These are phyloP conservation scores for Aspergillus biplanus DNA, from an alignment of 495 filamentous ascomycete species.

Conservation along the genomic window DNA sequence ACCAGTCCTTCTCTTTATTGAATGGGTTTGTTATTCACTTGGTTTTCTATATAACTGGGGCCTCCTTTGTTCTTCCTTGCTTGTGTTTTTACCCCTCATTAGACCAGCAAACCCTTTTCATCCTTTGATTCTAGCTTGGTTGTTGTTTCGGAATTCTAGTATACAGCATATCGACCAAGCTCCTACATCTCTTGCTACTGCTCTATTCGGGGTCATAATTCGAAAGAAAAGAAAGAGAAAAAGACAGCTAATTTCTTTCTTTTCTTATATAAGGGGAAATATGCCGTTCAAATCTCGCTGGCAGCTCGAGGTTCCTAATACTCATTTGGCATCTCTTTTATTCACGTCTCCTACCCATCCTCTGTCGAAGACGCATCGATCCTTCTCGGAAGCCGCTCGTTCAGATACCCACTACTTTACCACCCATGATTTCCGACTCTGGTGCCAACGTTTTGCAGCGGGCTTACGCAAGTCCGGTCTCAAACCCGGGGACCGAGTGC, in stretches of 20 bases:
- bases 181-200: too few species aligned
- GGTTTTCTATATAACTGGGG: background rate
- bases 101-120: background rate
- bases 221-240: background rate
- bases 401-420: conserved; percentile 61
- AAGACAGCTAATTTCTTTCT: background rate
- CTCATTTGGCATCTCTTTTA: conserved; percentile 53
- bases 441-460: conserved; percentile 71
- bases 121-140: background rate
- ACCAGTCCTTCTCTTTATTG: too few species aligned
- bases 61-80: background rate
- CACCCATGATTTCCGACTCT: conserved; percentile 63
- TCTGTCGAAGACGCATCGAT: conserved; percentile 45
- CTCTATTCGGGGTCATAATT: background rate
- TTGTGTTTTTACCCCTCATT: background rate
- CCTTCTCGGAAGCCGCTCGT: conserved; percentile 57
- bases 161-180: too few species aligned
- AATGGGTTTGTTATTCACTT: conserved; percentile 5
- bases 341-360: conserved; percentile 50
- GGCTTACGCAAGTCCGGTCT: conserved; percentile 70
- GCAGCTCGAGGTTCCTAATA: conserved; percentile 49
- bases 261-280: conserved; percentile 15
- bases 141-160: background rate
- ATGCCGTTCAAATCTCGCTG: conserved; percentile 60
- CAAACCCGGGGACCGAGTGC: conserved; percentile 68